A percentile compares a stretch with the other conserved stretches of the same genome.
Conservation (phyloP, 257 asterid genomes). For the Rehmannia glutinosa region DNA sequence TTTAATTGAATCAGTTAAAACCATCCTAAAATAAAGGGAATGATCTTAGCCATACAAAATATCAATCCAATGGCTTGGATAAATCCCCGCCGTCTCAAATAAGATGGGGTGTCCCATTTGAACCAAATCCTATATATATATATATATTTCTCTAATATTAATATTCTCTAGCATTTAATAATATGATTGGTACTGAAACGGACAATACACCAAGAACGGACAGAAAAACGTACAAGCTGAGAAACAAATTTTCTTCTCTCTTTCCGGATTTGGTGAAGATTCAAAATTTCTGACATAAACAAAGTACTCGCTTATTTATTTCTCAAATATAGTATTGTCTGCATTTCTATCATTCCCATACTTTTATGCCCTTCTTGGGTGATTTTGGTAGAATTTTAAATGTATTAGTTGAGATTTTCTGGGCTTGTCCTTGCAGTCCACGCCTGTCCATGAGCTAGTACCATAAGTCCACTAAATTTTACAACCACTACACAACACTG, state of each 20-base stretch:
- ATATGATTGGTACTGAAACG: background rate
- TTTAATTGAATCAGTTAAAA: too few relatives aligned
- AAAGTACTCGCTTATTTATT: background rate
- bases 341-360: background rate
- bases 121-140: too few relatives aligned
- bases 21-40: too few relatives aligned
- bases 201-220: background rate
- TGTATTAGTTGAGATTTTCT: too few relatives aligned
- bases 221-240: background rate
- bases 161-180: background rate
- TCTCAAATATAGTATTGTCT: background rate
- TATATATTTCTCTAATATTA: too few relatives aligned
- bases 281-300: background rate
- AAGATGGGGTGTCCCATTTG: too few relatives aligned
- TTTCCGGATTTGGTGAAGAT: background rate
- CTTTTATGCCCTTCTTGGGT: background rate
- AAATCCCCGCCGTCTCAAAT: too few relatives aligned
- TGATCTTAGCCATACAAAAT: too few relatives aligned
- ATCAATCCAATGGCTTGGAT: too few relatives aligned
- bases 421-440: too few relatives aligned
- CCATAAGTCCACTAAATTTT: background rate
- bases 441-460: too few relatives aligned
- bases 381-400: too few relatives aligned
- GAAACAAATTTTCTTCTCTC: background rate
- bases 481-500: background rate